Evolutionary conservation across 2,329 filamentous ascomycete genomes (phyloP).

Genomic region (Allantophomopsis lycopodina): DNA sequence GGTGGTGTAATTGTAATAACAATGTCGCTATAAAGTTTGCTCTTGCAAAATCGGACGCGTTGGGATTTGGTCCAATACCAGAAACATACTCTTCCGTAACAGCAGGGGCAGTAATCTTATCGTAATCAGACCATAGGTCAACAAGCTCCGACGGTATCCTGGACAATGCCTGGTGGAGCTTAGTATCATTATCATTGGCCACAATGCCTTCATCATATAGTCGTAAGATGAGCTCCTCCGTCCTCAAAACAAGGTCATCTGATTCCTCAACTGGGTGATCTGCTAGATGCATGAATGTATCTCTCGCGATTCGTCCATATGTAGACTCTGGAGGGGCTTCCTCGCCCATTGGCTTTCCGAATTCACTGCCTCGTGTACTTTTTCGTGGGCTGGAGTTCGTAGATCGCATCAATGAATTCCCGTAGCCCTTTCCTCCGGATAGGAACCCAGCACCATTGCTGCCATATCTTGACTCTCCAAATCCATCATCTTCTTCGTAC

Average conservation of each 20-base stretch:
- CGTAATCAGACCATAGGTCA: conserved; percentile 39
- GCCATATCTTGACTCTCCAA: too few species aligned
- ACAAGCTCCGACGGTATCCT: conserved; percentile 36
- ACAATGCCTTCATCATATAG: conserved; percentile 51
- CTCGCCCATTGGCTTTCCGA: too few species aligned
- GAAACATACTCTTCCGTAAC: conserved; percentile 38
- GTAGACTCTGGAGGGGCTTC: conserved; percentile 6
- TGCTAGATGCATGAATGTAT: conserved; percentile 45
- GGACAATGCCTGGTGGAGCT: conserved; percentile 41
- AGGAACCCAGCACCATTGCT: too few species aligned
- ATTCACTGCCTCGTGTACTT: too few species aligned
- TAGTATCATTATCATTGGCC: conserved; percentile 37
- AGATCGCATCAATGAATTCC: too few species aligned
- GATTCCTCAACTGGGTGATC: conserved; percentile 53
- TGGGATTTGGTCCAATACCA: conserved; percentile 50
- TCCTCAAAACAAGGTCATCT: conserved; percentile 57
- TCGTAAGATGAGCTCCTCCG: conserved; percentile 54
- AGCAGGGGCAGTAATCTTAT: conserved; percentile 27
- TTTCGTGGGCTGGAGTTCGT: too few species aligned
- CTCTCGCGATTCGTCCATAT: conserved; percentile 59
- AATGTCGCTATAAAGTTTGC: conserved; percentile 69
- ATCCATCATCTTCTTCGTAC: too few species aligned
- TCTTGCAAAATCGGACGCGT: conserved; percentile 53
- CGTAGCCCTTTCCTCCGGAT: too few species aligned
- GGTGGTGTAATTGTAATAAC: conserved; percentile 67